phyloP scores from a whole-genome alignment of 495 filamentous ascomycete genomes.

The Lepraria neglecta region DNA sequence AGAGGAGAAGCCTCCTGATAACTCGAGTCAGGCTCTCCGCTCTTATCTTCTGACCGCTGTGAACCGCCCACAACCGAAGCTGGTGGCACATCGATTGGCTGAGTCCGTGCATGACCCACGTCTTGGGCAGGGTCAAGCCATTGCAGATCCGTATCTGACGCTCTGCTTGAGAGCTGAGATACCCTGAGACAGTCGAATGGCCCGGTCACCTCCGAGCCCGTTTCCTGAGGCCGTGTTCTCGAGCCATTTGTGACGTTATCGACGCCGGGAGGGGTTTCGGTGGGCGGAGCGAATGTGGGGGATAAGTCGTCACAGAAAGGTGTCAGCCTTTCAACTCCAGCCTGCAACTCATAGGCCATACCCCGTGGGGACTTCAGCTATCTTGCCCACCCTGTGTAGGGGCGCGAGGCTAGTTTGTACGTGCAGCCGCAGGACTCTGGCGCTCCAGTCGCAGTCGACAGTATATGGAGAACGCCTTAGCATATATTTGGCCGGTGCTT shows the following conservation, averaged over 20 bases:
- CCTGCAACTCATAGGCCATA: constrained; percentile 28
- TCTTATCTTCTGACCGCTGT: constrained; percentile 20
- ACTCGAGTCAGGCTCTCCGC: constrained; percentile 7
- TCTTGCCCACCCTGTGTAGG: constrained; percentile 14
- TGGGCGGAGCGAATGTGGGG: constrained; percentile 14
- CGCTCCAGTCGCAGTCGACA: constrained; percentile 16
- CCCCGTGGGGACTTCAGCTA: constrained; percentile 17
- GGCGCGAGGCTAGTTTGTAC: constrained; percentile 12
- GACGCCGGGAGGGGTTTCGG: constrained; percentile 12
- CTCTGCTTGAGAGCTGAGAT: constrained; percentile 16
- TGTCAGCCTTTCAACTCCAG: constrained; percentile 18
- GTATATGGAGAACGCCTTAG: neutral
- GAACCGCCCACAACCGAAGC: constrained; percentile 16
- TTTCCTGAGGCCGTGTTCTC: constrained; percentile 1
- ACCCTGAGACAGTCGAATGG: constrained; percentile 1
- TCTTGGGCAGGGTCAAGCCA: constrained; percentile 19
- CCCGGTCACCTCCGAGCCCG: constrained; percentile 16
- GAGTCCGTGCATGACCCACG: constrained; percentile 21
- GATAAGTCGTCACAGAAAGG: constrained; percentile 15
- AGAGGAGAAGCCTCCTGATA: constrained; percentile 38
- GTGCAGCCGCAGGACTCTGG: constrained; percentile 8
- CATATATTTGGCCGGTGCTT: neutral
- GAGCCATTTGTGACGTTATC: constrained; percentile 17
- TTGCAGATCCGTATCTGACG: constrained; percentile 20
- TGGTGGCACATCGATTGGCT: constrained; percentile 26